phyloP scores from a whole-genome alignment of 768 basidiomycete genomes.

The Fistulinella prunicolor region DNA sequence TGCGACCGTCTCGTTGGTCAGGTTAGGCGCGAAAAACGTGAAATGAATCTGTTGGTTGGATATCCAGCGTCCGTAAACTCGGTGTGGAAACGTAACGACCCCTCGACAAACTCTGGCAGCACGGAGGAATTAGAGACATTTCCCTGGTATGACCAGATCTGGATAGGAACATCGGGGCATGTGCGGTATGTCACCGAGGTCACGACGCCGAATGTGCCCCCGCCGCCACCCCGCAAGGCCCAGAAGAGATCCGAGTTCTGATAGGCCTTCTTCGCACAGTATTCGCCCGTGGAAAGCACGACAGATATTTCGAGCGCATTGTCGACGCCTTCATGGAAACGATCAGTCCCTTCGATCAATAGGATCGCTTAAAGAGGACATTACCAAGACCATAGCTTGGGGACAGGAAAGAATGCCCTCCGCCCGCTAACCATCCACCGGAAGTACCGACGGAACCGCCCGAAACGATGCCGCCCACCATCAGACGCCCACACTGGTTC shows the following conservation, averaged over 20 bases:
- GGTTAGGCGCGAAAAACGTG: slow-evolving; percentile 35
- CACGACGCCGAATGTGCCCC: slow-evolving; percentile 45
- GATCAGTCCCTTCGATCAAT: not conserved
- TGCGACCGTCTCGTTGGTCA: slow-evolving; percentile 34
- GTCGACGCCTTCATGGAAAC: slow-evolving; percentile 38
- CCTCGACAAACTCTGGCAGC: slow-evolving; percentile 30
- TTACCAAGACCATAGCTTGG: slow-evolving; percentile 44
- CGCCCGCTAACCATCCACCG: slow-evolving; percentile 49
- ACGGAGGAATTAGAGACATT: slow-evolving; percentile 30
- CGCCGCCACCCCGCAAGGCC: slow-evolving; percentile 52
- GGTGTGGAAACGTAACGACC: slow-evolving; percentile 35
- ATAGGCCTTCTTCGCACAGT: slow-evolving; percentile 39
- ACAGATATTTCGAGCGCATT: slow-evolving; percentile 45
- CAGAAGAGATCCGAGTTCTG: slow-evolving; percentile 49
- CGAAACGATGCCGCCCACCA: slow-evolving; percentile 41
- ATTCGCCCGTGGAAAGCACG: slow-evolving; percentile 41
- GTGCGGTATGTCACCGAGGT: slow-evolving; percentile 46
- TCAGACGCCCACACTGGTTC: slow-evolving; percentile 33
- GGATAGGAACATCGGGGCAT: slow-evolving; percentile 36
- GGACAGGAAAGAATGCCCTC: slow-evolving; percentile 42
- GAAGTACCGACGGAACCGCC: slow-evolving; percentile 35
- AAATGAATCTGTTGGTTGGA: slow-evolving; percentile 5
- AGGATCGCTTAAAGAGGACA: not conserved
- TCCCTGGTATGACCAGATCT: slow-evolving; percentile 24
- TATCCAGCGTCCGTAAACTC: slow-evolving; percentile 36